phyloP scores from a whole-genome alignment of 2,329 filamentous ascomycete species.

The Pseudopithomyces maydicus region DNA sequence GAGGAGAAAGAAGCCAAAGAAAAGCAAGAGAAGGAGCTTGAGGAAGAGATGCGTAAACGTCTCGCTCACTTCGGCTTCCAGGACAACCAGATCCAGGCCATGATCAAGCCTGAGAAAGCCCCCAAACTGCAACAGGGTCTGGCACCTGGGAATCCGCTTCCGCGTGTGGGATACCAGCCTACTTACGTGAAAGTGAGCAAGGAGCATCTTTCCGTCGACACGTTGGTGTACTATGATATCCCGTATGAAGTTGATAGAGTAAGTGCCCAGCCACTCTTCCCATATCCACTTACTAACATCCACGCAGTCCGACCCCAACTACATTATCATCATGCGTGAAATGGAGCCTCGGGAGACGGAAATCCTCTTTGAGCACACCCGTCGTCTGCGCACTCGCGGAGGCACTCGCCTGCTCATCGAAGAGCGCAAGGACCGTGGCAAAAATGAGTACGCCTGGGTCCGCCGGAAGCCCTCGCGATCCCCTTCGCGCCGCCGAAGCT shows the following conservation, averaged over 20 bases:
- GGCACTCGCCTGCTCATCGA: constrained; percentile 48
- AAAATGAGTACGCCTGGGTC: constrained; percentile 54
- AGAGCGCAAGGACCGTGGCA: constrained; percentile 41
- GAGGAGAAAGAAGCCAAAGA: constrained; percentile 48
- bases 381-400: constrained; percentile 46
- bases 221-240: constrained; percentile 54
- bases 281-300: constrained; percentile 9
- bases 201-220: constrained; percentile 53
- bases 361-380: constrained; percentile 57
- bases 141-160: constrained; percentile 36
- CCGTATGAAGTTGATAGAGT: constrained; percentile 55
- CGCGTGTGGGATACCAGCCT: constrained; percentile 40
- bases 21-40: constrained; percentile 48
- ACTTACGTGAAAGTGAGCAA: constrained; percentile 55
- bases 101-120: constrained; percentile 54
- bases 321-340: constrained; percentile 56
- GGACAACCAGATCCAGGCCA: constrained; percentile 54
- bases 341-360: constrained; percentile 56
- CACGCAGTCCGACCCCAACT: constrained; percentile 49
- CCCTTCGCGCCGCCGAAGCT: constrained; percentile 35
- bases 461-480: constrained; percentile 40
- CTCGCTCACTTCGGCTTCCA: constrained; percentile 53
- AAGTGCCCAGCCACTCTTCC: constrained; percentile 30
- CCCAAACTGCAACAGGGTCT: constrained; percentile 44
- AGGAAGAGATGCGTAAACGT: constrained; percentile 52